These are phyloP conservation scores for Elaeis oleifera DNA, from an alignment of 202 grass and related monocot species.

Conservation along the genomic window DNA sequence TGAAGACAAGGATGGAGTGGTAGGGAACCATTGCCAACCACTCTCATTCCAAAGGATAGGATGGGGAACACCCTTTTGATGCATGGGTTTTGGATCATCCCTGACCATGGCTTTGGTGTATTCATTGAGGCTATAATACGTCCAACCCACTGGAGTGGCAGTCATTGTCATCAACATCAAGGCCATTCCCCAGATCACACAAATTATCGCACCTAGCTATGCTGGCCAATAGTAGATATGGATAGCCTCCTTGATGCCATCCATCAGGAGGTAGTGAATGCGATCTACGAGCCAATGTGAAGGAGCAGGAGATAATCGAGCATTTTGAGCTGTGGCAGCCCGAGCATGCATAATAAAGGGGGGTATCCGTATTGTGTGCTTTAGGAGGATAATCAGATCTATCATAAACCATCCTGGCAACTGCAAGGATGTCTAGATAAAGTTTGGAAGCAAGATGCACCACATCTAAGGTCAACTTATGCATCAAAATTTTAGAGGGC, in stretches of 20 bases:
- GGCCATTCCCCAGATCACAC: constrained; percentile 67
- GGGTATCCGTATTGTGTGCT: no score
- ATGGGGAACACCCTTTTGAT: constrained; percentile 60
- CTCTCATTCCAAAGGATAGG: constrained; percentile 84
- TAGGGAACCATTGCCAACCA: constrained; percentile 75
- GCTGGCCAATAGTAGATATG: constrained; percentile 92
- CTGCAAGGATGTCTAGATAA: no score
- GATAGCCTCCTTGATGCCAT: constrained; percentile 72
- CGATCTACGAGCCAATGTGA: constrained; percentile 95
- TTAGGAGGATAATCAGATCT: no score
- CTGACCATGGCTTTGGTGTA: constrained; percentile 60
- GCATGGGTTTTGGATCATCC: constrained; percentile 45
- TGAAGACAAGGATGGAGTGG: constrained; percentile 79
- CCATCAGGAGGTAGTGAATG: constrained; percentile 60
- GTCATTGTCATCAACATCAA: constrained; percentile 79
- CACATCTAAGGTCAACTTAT: no score
- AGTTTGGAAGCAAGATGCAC: no score
- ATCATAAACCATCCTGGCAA: no score
- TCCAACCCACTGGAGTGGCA: constrained; percentile 64
- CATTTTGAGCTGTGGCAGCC: constrained; percentile 46
- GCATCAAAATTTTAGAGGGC: no score
- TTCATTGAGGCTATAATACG: constrained; percentile 80
- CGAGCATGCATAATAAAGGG: no score
- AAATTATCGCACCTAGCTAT: constrained; percentile 61
- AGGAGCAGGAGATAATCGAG: constrained; percentile 16